These are phyloP conservation scores for Delonix regia DNA, from an alignment of 306 rosid species.

Conservation along the genomic window DNA sequence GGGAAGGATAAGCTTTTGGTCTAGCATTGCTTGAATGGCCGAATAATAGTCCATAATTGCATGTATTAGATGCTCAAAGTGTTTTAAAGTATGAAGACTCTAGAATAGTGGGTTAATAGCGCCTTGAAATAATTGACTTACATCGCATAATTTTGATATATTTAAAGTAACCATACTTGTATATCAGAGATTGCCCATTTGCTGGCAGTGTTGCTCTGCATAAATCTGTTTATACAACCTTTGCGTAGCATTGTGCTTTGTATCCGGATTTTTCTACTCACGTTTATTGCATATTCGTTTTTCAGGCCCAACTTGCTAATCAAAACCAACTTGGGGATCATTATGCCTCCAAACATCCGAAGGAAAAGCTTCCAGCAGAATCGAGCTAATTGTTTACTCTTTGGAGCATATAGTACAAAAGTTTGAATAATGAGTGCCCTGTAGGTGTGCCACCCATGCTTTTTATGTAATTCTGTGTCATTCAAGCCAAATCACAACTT, in stretches of 20 bases:
- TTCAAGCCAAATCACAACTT: not conserved
- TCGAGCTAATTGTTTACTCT: constrained; percentile 49
- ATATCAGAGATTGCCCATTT: constrained; percentile 9
- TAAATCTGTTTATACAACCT: constrained; percentile 9
- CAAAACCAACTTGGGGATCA: constrained; percentile 85
- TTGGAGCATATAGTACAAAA: constrained; percentile 25
- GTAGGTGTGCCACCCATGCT: not conserved
- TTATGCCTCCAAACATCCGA: constrained; percentile 93
- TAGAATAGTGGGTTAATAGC: not conserved
- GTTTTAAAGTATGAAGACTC: not conserved
- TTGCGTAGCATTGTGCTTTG: constrained; percentile 6
- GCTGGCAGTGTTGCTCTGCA: constrained; percentile 9
- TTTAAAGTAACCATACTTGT: not conserved
- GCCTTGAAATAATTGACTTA: not conserved
- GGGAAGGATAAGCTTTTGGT: no score
- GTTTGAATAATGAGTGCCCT: constrained; percentile 1
- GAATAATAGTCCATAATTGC: not conserved
- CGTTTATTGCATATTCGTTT: constrained; percentile 24
- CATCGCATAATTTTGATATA: not conserved
- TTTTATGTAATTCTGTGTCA: not conserved
- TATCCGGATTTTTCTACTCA: constrained; percentile 22
- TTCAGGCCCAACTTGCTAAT: constrained; percentile 87
- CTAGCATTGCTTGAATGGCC: constrained; percentile 7
- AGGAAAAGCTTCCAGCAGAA: constrained; percentile 77
- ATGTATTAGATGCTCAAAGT: not conserved